Base-by-base conservation (phyloP, 108 stramenopile species). In the Discostella pseudostelligera region DNA sequence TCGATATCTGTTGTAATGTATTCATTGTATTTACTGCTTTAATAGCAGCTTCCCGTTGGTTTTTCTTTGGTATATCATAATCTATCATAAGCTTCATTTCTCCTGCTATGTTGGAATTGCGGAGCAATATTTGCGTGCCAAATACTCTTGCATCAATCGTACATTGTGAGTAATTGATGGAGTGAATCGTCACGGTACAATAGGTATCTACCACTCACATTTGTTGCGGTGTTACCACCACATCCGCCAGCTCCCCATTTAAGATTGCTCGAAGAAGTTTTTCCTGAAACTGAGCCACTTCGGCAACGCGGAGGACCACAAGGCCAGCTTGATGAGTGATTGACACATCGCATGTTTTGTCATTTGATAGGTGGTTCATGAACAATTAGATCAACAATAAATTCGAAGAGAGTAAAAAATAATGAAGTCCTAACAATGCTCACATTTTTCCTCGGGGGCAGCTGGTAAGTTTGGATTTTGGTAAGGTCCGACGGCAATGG, bases 271-370 rank as follows among this genome's bases (percentile, higher is more conserved):
- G 78, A 21, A 86, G 59, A n/a, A 86, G 79, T 58, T 84, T 83
- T 56, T 86, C 85, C 56, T 86, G 85, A 56, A 86, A 86, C 20
- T 83, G 78, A 43, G 83, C 81, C 11, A 86, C 85, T 56, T 86
- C 82, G 16, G 85, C 85, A 9, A 86, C 83, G 25, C 85, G 69
- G 39, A 86, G 65, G 16, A 86, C 83, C 1, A 84, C 74, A 19
- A 86, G 63, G 42, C 85, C 85, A 21, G 56, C 54, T 55, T 4
- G 25, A 50, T 50, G 49, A 1, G 22, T 50, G 10, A 1, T n/a
- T n/a, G n/a, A n/a, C n/a, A n/a, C n/a, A n/a, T 32, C 5, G 5
- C 32, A 32, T 32, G 3, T 32, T 32, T 50, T 1, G 21, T 20
- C 21, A 25, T 50, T 50, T 5, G 24, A 25, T n/a, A 17, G 17